These are phyloP conservation scores for Zygotorulaspora mrakii DNA, from an alignment of 1,139 yeast genomes.

Conservation along the genomic window DNA sequence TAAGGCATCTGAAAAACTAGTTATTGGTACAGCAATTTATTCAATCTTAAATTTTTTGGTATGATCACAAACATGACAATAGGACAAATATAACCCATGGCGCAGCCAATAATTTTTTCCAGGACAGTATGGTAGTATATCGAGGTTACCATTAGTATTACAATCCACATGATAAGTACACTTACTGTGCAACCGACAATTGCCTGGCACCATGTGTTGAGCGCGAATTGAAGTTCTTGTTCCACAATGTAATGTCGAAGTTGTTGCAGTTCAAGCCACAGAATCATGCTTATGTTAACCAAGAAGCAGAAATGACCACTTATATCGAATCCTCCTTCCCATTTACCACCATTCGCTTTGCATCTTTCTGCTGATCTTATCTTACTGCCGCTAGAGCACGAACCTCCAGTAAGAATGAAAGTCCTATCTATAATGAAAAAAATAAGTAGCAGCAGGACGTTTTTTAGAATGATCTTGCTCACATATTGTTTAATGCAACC, in stretches of 20 bases:
- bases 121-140: conserved; percentile 57
- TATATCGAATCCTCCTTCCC: conserved; percentile 59
- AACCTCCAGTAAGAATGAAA: conserved; percentile 39
- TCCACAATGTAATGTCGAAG: conserved; percentile 18
- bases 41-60: conserved; percentile 22
- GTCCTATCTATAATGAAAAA: conserved; percentile 37
- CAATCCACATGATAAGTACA: conserved; percentile 42
- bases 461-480: conserved; percentile 31
- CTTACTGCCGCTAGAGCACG: conserved; percentile 26
- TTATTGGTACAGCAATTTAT: conserved; percentile 17
- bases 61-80: conserved; percentile 34
- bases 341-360: conserved; percentile 37
- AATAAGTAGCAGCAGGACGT: conserved; percentile 20
- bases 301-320: conserved; percentile 63
- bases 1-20: conserved; percentile 5
- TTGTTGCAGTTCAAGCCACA: conserved; percentile 40
- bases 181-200: conserved; percentile 14
- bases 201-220: conserved; percentile 12
- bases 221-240: conserved; percentile 14
- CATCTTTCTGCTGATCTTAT: conserved; percentile 30
- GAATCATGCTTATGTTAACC: conserved; percentile 46
- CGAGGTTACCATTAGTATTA: conserved; percentile 51
- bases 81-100: conserved; percentile 46
- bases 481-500: conserved; percentile 23
- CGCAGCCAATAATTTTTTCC: conserved; percentile 54